A percentile compares a stretch with the other conserved stretches of the same genome.
Conservation (phyloP, 306 rosid genomes). For the Vigna reflexopilosa region DNA sequence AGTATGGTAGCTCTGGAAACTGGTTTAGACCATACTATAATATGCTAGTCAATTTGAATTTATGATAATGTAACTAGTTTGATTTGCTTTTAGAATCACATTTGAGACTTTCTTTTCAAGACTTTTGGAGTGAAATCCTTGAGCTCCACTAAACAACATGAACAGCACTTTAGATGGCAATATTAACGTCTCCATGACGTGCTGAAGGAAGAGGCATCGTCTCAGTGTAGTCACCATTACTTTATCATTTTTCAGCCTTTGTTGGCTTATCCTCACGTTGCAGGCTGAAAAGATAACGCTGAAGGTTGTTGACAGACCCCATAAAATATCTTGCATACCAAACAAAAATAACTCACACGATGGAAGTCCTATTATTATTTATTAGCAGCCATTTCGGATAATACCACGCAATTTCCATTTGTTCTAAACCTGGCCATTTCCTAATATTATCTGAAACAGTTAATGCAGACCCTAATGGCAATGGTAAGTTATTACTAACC, state of each 20-base stretch:
- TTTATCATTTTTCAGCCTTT: slow-evolving; percentile 58
- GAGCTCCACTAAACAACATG: background rate
- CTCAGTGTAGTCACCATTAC: slow-evolving; percentile 40
- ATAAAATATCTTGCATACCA: background rate
- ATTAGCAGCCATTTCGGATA: too few species aligned
- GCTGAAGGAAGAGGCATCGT: background rate
- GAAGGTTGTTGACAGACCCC: slow-evolving; percentile 73
- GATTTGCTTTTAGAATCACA: background rate
- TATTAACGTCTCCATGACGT: background rate
- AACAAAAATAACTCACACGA: background rate
- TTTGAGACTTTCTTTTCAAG: background rate
- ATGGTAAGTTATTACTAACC: background rate
- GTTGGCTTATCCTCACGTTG: slow-evolving; percentile 80
- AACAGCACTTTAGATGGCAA: slow-evolving; percentile 21
- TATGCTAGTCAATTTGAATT: background rate
- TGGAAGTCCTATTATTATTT: background rate
- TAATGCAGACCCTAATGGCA: background rate
- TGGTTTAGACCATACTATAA: background rate
- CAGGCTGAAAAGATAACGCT: slow-evolving; percentile 46
- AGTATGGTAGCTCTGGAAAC: too few species aligned
- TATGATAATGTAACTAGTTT: background rate
- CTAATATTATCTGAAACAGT: background rate
- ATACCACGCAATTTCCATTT: background rate
- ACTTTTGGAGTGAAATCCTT: background rate
- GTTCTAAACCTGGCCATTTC: background rate